These are phyloP conservation scores for Sclerospora graminicola DNA, from an alignment of 352 stramenopile species.

Conservation along the genomic window DNA sequence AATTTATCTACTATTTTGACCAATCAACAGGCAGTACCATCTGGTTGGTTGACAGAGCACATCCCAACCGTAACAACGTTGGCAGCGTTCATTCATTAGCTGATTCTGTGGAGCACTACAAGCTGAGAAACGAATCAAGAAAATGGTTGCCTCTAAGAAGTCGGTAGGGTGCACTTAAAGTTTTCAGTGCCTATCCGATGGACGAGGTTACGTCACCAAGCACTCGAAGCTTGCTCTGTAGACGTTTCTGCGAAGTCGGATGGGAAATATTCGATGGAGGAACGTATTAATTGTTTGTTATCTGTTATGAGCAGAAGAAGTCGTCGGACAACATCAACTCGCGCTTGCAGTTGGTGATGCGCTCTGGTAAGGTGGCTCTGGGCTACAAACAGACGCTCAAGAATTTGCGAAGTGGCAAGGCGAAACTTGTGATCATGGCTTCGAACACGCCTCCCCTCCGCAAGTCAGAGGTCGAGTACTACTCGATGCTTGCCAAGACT, in stretches of 20 bases:
- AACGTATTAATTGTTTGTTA: slow-evolving; percentile 18
- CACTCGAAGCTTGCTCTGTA: background rate
- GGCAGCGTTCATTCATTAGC: no score
- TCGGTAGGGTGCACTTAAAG: slow-evolving; percentile 36
- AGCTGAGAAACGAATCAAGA: slow-evolving; percentile 59
- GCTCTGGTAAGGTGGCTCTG: slow-evolving; percentile 97
- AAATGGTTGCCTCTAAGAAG: slow-evolving; percentile 87
- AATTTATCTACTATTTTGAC: background rate
- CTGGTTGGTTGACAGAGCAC: slow-evolving; percentile 5
- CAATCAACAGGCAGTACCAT: slow-evolving; percentile 1
- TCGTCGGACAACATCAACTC: slow-evolving; percentile 98
- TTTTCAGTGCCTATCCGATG: slow-evolving; percentile 29
- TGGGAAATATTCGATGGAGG: slow-evolving; percentile 25
- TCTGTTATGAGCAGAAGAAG: slow-evolving; percentile 88
- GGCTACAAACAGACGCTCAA: slow-evolving; percentile 99
- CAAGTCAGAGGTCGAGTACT: slow-evolving; percentile 99
- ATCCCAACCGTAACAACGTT: no score
- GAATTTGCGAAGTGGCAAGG: slow-evolving; percentile 91
- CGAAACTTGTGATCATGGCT: slow-evolving; percentile 97
- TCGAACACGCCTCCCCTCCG: slow-evolving; percentile 97
- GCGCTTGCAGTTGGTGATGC: slow-evolving; percentile 98
- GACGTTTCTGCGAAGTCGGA: slow-evolving; percentile 27
- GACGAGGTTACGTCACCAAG: slow-evolving; percentile 31
- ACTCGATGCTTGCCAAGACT: slow-evolving; percentile 99
- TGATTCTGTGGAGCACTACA: slow-evolving; percentile 56